These are phyloP conservation scores for Lathyrus sativus DNA, from an alignment of 306 rosid genomes.

Conservation along the genomic window DNA sequence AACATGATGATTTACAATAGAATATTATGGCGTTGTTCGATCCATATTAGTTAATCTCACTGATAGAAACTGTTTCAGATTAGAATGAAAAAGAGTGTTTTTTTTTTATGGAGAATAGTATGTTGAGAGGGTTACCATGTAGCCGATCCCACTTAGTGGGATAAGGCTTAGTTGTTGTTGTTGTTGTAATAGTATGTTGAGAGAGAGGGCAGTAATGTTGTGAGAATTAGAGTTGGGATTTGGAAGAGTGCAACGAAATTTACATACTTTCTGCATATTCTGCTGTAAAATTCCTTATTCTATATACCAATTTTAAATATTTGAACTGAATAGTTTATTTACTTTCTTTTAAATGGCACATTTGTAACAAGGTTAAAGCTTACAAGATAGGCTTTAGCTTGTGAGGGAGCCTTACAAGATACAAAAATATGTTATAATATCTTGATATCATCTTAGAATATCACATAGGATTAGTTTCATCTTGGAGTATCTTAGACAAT, in stretches of 20 bases:
- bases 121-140: no score
- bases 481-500: not conserved
- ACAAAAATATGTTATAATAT: no score
- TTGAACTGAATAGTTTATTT: not conserved
- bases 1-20: not conserved
- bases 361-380: not conserved
- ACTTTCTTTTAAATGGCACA: not conserved
- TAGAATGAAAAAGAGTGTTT: not conserved
- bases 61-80: not conserved
- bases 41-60: not conserved
- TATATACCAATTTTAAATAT: not conserved
- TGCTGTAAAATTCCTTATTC: not conserved
- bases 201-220: not conserved
- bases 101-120: not conserved
- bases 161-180: no score
- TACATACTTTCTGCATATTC: not conserved
- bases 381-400: not conserved
- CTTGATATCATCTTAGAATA: no score
- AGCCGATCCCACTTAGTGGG: no score
- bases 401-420: no score
- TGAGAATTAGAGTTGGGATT: conserved; percentile 1
- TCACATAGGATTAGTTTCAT: no score
- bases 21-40: not conserved
- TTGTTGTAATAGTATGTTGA: not conserved
- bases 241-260: not conserved